Evolutionary conservation across 306 rosid species (phyloP), one percentile per base, ranked within the genome.

Genomic region (Oxytropis ochrocephala): DNA sequence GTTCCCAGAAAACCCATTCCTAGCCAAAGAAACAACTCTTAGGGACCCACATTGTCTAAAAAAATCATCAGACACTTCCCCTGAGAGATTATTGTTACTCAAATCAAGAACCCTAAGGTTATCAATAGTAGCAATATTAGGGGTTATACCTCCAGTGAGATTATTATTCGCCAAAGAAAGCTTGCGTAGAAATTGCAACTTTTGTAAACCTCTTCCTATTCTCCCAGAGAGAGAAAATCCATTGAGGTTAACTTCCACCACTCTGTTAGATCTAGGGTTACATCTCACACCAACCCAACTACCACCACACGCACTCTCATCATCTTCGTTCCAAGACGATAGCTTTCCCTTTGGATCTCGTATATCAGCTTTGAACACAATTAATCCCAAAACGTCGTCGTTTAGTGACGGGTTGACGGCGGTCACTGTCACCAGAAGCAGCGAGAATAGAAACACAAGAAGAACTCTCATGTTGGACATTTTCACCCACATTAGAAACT

Each of bases 31-130:
- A 29, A 95, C 63, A 32, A 67, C 79, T 72, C 96, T 81, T 11
- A 95, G 87, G 32, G 97, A 89, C 87, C 97, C 96, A 83, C 99
- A 91, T 91, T 95, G 99, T 64, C 80, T 63, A 70, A 95, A 95
- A 58, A 95, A 79, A 38, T 89, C 91, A 11, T 81, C 92, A 10
- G 97, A 79, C 18, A 91, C 80, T 5, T 73, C 74, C n/a, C 97
- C 96, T 0, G 88, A 86, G 60, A 95, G 85, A 47, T 81, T 75
- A 30, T 95, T 95, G 21, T 73, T 83, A 21, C 99, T 87, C 85
- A 95, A 85, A 56, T 91, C 99, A 12, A 95, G 77, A 24, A 79
- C 85, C 47, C 97, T 78, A 21, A 95, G 96, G 69, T 80, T 87
- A 18, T 83, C 89, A 16, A 95, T 53, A 33, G 76, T 81, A 4